Evolutionary conservation across 345 rosid species (phyloP).

Genomic region (Pugionium dolabratum): DNA sequence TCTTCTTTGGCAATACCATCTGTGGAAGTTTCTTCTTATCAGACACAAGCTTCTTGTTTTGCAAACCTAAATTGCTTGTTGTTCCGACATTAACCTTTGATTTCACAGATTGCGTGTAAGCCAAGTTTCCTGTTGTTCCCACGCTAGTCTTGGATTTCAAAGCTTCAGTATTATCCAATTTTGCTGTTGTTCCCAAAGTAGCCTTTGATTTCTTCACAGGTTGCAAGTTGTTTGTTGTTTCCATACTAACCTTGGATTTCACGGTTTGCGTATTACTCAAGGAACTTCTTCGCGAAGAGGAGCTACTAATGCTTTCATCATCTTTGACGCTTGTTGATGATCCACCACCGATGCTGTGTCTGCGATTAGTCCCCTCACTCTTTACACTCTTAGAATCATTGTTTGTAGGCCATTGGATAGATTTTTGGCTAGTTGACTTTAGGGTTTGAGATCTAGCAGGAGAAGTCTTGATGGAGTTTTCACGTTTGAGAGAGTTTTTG

Average conservation of each 20-base stretch:
- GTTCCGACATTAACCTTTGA: slow-evolving; percentile 18
- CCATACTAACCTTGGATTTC: slow-evolving; percentile 21
- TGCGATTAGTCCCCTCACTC: slow-evolving; percentile 19
- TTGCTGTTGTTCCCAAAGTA: slow-evolving; percentile 9
- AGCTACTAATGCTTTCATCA: slow-evolving; percentile 38
- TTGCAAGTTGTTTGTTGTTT: slow-evolving; percentile 5
- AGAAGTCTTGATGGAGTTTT: slow-evolving; percentile 35
- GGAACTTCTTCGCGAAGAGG: slow-evolving; percentile 25
- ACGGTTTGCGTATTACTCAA: slow-evolving; percentile 19
- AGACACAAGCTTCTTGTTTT: slow-evolving; percentile 25
- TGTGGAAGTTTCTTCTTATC: slow-evolving; percentile 30
- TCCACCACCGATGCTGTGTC: slow-evolving; percentile 32
- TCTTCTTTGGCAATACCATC: slow-evolving; percentile 36
- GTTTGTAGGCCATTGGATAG: slow-evolving; percentile 24
- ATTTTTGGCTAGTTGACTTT: slow-evolving; percentile 30
- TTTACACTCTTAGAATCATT: slow-evolving; percentile 7
- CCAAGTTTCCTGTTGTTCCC: slow-evolving; percentile 15
- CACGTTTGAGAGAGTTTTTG: slow-evolving; percentile 11
- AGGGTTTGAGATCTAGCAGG: slow-evolving; percentile 26
- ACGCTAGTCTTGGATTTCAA: slow-evolving; percentile 15
- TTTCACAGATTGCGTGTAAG: slow-evolving; percentile 15
- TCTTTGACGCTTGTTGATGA: slow-evolving; percentile 27
- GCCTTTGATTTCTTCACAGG: slow-evolving; percentile 7
- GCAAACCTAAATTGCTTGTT: slow-evolving; percentile 13
- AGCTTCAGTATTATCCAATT: slow-evolving; percentile 10